A percentile compares a stretch with the other conserved stretches of the same genome.
Evolutionary conservation across 228 moss, liverwort and hornwort species (phyloP).

Genomic region (Sphagnum magellanicum): DNA sequence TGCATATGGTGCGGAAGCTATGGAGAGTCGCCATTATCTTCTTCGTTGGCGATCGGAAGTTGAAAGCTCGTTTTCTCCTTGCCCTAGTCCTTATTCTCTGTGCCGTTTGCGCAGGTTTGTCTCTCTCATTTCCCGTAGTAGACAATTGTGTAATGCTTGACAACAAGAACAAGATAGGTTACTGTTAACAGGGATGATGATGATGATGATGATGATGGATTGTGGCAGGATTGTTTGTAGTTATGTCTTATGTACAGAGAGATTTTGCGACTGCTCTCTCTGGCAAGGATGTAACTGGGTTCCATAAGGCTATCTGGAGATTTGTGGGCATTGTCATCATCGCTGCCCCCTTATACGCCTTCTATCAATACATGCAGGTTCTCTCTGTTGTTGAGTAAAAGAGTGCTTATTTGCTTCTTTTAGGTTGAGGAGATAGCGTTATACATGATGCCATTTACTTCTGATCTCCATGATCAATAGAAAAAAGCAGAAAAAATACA

Average conservation of each 20-base stretch:
- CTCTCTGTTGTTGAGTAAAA: not conserved
- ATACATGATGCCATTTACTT: too few relatives aligned
- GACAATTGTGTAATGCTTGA: too few relatives aligned
- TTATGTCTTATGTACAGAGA: constrained; percentile 88
- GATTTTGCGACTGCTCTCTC: constrained; percentile 95
- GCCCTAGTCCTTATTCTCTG: constrained; percentile 63
- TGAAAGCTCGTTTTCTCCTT: constrained; percentile 54
- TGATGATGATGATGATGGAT: not conserved
- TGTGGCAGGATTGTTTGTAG: constrained; percentile 73
- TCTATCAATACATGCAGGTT: constrained; percentile 82
- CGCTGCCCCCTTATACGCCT: constrained; percentile 78
- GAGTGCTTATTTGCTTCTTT: too few relatives aligned
- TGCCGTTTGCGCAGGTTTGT: constrained; percentile 70
- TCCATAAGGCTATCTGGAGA: constrained; percentile 72
- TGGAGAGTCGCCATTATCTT: constrained; percentile 77
- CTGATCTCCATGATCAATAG: too few relatives aligned
- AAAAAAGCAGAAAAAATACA: too few relatives aligned
- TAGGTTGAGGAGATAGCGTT: too few relatives aligned
- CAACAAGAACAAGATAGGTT: too few relatives aligned
- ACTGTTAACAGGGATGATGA: too few relatives aligned
- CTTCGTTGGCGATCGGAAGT: constrained; percentile 69
- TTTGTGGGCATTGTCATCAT: constrained; percentile 74
- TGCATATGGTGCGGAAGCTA: constrained; percentile 59
- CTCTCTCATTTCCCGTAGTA: too few relatives aligned
- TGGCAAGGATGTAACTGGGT: constrained; percentile 72